Base-by-base conservation (phyloP, 1,284 basidiomycete genomes). In the Thelephora terrestris region DNA sequence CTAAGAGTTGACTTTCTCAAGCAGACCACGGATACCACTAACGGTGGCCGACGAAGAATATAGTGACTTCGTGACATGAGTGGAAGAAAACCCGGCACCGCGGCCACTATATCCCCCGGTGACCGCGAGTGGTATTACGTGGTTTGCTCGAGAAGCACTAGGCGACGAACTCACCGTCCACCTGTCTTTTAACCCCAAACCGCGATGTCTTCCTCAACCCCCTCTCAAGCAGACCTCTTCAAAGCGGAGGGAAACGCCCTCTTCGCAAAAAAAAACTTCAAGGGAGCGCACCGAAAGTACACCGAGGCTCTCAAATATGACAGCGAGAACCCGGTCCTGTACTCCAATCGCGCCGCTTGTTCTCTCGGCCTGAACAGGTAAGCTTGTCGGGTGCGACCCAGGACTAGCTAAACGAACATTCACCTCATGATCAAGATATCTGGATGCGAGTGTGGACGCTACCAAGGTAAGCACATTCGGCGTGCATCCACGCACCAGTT, bases 241-340 rank as follows among this genome's bases (percentile, higher is more conserved):
- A 70, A 71, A 48, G 62, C 58, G 1, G 64, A 65, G 42, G 69
- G 68, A 4, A 71, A 69, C 50, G 47, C 54, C 16, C 57, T 68
- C 2, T 70, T 67, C 49, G 48, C 40, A 5, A 48, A 61, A 39
- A 58, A 61, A 35, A 46, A 69, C 14, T 71, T 63, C 50, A 36
- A 46, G 0, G 57, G 52, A 2, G 68, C 68, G 5, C 54, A 57
- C 37, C 23, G 52, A 7, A 67, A 69, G 49, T 71, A 66, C 51
- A 56, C 62, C 1, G 56, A 61, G 23, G 68, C 68, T 3, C 61
- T 71, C 42, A 51, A 55, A 6, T 18, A 55, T 9, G 63, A 64
- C 45, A 52, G 51, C 7, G 47, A 59, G 7, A 68, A 66, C 51
- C 61, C 66, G 1, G 53, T 67, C 7, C 53, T 69, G 9, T 69